Conservation (phyloP, 441 rosid genomes). For the Eruca vesicaria region DNA sequence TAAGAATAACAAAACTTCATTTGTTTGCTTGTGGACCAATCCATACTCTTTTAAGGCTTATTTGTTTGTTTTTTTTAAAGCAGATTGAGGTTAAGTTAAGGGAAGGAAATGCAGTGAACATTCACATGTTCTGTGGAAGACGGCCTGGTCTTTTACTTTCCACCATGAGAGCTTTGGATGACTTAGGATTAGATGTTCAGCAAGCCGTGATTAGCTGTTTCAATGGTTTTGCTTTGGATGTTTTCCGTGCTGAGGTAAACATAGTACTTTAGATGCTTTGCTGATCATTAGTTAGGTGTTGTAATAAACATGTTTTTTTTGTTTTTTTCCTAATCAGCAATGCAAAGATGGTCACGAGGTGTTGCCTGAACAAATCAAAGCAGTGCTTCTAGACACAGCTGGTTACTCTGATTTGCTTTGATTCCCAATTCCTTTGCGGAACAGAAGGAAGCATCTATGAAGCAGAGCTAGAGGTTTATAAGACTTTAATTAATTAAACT, state of each 20-base stretch:
- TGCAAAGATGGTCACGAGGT: conserved; percentile 55
- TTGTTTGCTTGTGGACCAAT: neutral
- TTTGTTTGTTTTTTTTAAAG: neutral
- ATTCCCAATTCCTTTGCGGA: neutral
- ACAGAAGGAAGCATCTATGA: conserved; percentile 6
- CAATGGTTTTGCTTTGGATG: conserved; percentile 61
- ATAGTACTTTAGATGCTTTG: neutral
- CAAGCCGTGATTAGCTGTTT: conserved; percentile 63
- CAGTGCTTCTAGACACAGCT: conserved; percentile 72
- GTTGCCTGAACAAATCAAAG: conserved; percentile 65
- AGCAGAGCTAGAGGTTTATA: neutral
- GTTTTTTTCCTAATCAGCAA: conserved; percentile 44
- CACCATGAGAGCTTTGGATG: conserved; percentile 60
- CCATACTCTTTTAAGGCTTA: neutral
- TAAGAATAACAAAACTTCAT: neutral
- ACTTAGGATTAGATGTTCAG: conserved; percentile 63
- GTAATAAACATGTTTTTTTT: neutral
- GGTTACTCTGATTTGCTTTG: conserved; percentile 56
- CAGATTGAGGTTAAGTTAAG: conserved; percentile 60
- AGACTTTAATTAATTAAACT: neutral
- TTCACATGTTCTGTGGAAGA: conserved; percentile 71
- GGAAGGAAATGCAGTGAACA: conserved; percentile 69
- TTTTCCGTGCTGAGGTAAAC: conserved; percentile 65
- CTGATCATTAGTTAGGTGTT: neutral
- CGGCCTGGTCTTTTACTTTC: conserved; percentile 59